Evolutionary conservation across 169 alveolate species (phyloP).

Genomic region (Plasmodium gaboni): DNA sequence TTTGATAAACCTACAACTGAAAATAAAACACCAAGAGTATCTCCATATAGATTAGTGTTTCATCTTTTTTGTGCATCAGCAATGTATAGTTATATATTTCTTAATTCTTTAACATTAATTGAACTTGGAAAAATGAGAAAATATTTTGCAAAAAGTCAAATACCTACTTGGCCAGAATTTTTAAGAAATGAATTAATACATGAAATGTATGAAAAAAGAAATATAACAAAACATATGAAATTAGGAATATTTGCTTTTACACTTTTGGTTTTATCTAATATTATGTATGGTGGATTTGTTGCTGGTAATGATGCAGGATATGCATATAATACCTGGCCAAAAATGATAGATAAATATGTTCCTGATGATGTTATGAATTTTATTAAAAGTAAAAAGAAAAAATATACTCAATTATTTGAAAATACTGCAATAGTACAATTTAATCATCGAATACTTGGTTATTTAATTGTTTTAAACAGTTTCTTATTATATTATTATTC

Average conservation of each 20-base stretch:
- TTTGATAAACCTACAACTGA: conserved; percentile 84
- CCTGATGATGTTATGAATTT: conserved; percentile 83
- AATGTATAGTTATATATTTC: conserved; percentile 82
- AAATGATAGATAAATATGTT: conserved; percentile 85
- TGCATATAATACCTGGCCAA: conserved; percentile 92
- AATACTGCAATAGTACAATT: conserved; percentile 89
- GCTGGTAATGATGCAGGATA: conserved; percentile 92
- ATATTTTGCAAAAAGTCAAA: conserved; percentile 30
- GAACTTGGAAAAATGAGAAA: conserved; percentile 63
- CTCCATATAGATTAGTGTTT: conserved; percentile 84
- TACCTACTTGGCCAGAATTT: conserved; percentile 49
- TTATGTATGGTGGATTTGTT: conserved; percentile 83
- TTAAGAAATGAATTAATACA: conserved; percentile 39
- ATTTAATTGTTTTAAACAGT: conserved; percentile 76
- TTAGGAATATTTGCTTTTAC: conserved; percentile 34
- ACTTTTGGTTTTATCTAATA: conserved; percentile 43
- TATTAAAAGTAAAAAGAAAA: conserved; percentile 21
- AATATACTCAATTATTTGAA: conserved; percentile 81
- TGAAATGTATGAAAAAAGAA: conserved; percentile 62
- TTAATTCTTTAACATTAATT: conserved; percentile 78
- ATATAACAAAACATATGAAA: conserved; percentile 44
- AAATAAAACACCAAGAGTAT: conserved; percentile 86
- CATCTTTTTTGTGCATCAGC: conserved; percentile 84
- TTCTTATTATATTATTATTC: conserved; percentile 54
- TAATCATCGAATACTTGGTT: conserved; percentile 89